Conservation (phyloP, 1,284 basidiomycete genomes). For the Ganoderma sinense region DNA sequence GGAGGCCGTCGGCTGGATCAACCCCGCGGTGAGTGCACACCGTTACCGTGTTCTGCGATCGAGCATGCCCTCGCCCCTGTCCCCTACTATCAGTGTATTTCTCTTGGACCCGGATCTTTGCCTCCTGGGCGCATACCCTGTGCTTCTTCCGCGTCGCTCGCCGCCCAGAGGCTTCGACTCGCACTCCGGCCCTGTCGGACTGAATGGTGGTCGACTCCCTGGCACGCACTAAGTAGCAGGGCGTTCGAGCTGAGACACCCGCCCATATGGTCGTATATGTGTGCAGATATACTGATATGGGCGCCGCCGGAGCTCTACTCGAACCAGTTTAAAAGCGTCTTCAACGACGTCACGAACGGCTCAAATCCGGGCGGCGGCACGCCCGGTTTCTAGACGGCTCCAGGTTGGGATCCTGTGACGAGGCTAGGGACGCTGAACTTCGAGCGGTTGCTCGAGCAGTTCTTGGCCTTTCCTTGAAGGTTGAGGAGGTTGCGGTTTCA, state of each 20-base stretch:
- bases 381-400: constrained; percentile 40
- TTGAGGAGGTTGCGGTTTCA: neutral
- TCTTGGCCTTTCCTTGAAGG: constrained; percentile 19
- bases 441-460: constrained; percentile 15
- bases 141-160: constrained; percentile 32
- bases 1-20: constrained; percentile 60
- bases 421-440: constrained; percentile 40
- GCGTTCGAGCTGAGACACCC: neutral
- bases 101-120: constrained; percentile 28
- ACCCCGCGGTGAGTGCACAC: constrained; percentile 43
- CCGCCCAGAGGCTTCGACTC: neutral
- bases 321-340: constrained; percentile 28
- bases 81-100: neutral
- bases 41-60: neutral
- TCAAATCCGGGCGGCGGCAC: constrained; percentile 48
- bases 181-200: neutral
- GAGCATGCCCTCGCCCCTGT: constrained; percentile 11
- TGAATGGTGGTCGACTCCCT: neutral
- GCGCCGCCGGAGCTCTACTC: constrained; percentile 38
- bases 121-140: constrained; percentile 4
- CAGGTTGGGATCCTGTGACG: constrained; percentile 47
- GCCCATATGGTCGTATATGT: neutral
- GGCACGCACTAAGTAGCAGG: neutral
- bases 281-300: neutral
- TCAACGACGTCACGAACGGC: constrained; percentile 54